Conservation (phyloP, 2,329 filamentous ascomycete genomes). For the Scedosporium apiospermum region DNA sequence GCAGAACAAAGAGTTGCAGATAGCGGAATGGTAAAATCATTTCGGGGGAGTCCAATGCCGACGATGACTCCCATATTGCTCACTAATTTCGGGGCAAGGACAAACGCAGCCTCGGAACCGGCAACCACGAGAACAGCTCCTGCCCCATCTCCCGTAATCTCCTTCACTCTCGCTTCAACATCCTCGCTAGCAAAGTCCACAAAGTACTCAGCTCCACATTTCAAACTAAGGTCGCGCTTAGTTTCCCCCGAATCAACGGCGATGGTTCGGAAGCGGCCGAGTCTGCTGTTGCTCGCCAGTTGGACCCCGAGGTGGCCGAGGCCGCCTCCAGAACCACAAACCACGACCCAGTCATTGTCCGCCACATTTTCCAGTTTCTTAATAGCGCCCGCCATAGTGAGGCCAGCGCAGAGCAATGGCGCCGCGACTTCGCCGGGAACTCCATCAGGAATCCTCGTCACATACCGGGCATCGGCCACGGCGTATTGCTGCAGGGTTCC, state of each 20-base stretch:
- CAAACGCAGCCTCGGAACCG: conserved; percentile 16
- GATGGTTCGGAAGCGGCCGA: conserved; percentile 15
- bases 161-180: conserved; percentile 13
- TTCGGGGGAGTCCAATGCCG: conserved; percentile 15
- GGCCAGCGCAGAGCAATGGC: conserved; percentile 21
- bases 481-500: conserved; percentile 22
- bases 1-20: conserved; percentile 15
- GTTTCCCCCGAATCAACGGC: conserved; percentile 17
- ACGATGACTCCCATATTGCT: conserved; percentile 17
- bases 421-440: conserved; percentile 15
- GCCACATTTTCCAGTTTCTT: conserved; percentile 9
- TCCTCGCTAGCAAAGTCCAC: conserved; percentile 17
- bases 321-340: conserved; percentile 21
- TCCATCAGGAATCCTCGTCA: conserved; percentile 16
- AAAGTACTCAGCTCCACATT: conserved; percentile 17
- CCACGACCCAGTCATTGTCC: conserved; percentile 18
- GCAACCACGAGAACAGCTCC: conserved; percentile 18
- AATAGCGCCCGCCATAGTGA: conserved; percentile 22
- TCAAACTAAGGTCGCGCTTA: conserved; percentile 14
- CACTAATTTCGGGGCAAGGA: conserved; percentile 13
- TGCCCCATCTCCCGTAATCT: conserved; percentile 17
- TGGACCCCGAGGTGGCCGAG: conserved; percentile 24
- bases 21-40: conserved; percentile 18
- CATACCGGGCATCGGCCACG: conserved; percentile 17
- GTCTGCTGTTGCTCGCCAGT: conserved; percentile 13